Evolutionary conservation across 352 stramenopile genomes (phyloP).

Genomic region (Globisporangium lucens): DNA sequence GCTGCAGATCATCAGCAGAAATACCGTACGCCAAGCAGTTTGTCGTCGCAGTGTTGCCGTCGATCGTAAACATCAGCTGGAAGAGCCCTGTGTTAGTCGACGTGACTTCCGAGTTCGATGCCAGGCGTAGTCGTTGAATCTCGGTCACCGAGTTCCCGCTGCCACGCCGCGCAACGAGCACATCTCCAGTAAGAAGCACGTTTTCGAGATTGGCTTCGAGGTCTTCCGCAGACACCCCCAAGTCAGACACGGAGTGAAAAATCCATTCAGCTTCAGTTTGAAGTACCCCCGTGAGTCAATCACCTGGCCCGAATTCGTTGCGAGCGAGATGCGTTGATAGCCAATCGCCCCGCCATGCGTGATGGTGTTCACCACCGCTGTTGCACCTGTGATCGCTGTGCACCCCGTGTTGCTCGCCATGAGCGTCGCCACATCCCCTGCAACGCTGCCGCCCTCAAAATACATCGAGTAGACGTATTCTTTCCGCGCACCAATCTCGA

Average conservation of each 20-base stretch:
- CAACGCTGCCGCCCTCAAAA: constrained; percentile 80
- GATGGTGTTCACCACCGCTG: constrained; percentile 35
- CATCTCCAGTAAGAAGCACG: constrained; percentile 35
- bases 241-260: constrained; percentile 38
- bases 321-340: constrained; percentile 76
- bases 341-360: constrained; percentile 77
- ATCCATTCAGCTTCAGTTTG: constrained; percentile 27
- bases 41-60: constrained; percentile 46
- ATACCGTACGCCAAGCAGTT: constrained; percentile 73
- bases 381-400: constrained; percentile 23
- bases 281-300: constrained; percentile 58
- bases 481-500: constrained; percentile 35
- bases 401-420: constrained; percentile 24
- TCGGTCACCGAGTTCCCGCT: constrained; percentile 63
- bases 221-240: constrained; percentile 50
- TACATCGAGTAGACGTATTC: constrained; percentile 92
- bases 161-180: constrained; percentile 56
- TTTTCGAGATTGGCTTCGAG: constrained; percentile 46
- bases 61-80: constrained; percentile 55
- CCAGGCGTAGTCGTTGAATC: constrained; percentile 67
- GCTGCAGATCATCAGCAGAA: constrained; percentile 51
- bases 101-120: constrained; percentile 61
- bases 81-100: constrained; percentile 45
- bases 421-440: constrained; percentile 78
- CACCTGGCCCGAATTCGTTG: constrained; percentile 78